Evolutionary conservation across 331 rosid genomes (phyloP).

Genomic region (Rosa hybrid): DNA sequence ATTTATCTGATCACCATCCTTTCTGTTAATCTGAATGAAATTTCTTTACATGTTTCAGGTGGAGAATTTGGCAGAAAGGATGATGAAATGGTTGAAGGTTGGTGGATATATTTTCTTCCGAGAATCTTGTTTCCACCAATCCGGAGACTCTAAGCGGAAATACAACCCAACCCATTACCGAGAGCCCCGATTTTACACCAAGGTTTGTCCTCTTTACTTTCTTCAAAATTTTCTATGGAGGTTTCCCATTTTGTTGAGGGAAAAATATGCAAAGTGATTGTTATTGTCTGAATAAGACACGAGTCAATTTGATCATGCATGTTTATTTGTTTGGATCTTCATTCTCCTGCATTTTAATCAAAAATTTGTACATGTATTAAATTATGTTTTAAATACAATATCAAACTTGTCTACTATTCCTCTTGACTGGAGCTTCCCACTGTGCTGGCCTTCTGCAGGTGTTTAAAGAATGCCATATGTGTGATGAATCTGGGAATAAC

Average conservation of each 20-base stretch:
- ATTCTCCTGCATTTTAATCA: neutral
- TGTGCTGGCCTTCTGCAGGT: slow-evolving; percentile 40
- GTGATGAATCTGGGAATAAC: slow-evolving; percentile 65
- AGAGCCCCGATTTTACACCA: slow-evolving; percentile 88
- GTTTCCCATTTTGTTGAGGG: neutral
- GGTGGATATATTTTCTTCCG: slow-evolving; percentile 85
- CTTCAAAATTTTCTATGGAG: neutral
- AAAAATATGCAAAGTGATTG: neutral
- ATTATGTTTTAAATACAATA: neutral
- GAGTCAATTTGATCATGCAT: neutral
- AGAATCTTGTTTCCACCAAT: slow-evolving; percentile 96
- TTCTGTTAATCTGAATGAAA: neutral
- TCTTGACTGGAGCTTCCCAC: neutral
- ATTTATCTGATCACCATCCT: neutral
- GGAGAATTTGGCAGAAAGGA: slow-evolving; percentile 61
- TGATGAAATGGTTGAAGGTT: slow-evolving; percentile 85
- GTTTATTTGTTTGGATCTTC: neutral
- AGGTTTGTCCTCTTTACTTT: slow-evolving; percentile 50
- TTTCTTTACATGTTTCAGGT: slow-evolving; percentile 49
- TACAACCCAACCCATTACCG: slow-evolving; percentile 95
- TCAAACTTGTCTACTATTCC: neutral
- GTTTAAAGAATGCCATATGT: slow-evolving; percentile 61
- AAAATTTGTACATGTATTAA: no score
- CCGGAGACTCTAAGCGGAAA: slow-evolving; percentile 91
- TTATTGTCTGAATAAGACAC: neutral